Base-by-base conservation (phyloP, 2,329 filamentous ascomycete species). In the Pezicula neosporulosa region DNA sequence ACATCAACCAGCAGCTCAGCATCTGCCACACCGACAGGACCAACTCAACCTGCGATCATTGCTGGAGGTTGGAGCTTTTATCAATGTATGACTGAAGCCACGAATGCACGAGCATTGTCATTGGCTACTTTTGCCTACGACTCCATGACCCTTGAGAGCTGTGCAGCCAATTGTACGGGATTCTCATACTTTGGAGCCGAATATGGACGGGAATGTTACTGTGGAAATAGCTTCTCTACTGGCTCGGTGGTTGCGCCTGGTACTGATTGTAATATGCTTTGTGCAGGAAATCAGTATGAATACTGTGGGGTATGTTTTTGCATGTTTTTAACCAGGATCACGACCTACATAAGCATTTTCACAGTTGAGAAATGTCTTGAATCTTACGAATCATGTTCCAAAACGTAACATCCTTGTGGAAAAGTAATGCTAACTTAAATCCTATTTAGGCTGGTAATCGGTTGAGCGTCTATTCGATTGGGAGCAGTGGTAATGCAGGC, bases 151-250 rank as follows among this genome's bases (percentile, higher is more conserved):
- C 53, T 63, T 38, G 57, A 65, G 38, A 55, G 52, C 28, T 67
- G 65, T 44, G 54, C 51, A 10, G 36, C 49, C 2, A 51, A 59
- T 24, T 65, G 59, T 38, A 44, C 49, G 3, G 60, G 56, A 1
- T 69, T 62, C 36, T 58, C 50, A 2, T 66, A 63, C 50, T 64
- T 63, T 36, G 69, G 69, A 38, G 61, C 68, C 15, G 69, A 72
- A 50, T 70, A 68, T 50, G 57, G 58, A 24, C 45, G 59, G 37
- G 64, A 68, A 56, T 68, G 66, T n/a, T 51, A 47, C 45, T 66
- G 63, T 42, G 63, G 61, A 33, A 60, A 63, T 49, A 38, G n/a
- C 9, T 47, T 58, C 6, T 19, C 37, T 16, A 18, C 36, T 16
- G 47, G 47, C 10, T 48, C 47, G 4, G 33, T 30, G 3, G 15